Evolutionary conservation across 2,329 filamentous ascomycete genomes (phyloP), one percentile per base, ranked within the genome.

Genomic region (Sclerotinia borealis): DNA sequence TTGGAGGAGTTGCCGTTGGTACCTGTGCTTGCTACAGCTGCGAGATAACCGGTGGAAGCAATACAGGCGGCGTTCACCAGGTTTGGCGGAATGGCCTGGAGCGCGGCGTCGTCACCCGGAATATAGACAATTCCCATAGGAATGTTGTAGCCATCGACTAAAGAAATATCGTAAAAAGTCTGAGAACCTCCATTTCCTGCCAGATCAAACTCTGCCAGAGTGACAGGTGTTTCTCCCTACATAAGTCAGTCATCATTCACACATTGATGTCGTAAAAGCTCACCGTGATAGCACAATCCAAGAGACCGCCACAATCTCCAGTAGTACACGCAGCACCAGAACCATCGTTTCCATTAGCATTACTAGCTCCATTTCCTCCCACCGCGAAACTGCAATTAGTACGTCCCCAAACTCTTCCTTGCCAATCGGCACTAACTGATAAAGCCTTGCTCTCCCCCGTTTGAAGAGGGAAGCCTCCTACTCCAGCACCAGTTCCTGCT

Each of bases 71-170:
- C 85, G 73, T 92, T 93, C 59, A 87, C 90, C 27, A 91, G 80
- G 70, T 92, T 92, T 10, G 89, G 88, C 15, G 90, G 88, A 64
- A 93, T 87, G 61, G 79, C 76, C 58, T 79, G 76, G 10, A 89
- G 81, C 1, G 79, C 81, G 9, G 83, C 81, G 69, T 90, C 87
- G 61, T 82, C 80, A 27, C 86, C 82, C 3, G 84, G 82, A 31
- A 85, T 79, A 68, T 86, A 83, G 61, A 81, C 79, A 72, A 85
- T 84, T 36, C 84, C 87, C 66, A 93, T 73, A 1, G 89, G 89
- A 1, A 93, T 76, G 72, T 93, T 93, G 81, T 93, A 93, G 55
- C 91, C 91, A 72, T 95, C 91, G 27, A 95, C 91, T 3, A 93
- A 80, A 47, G 89, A 92, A 67, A 95, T 90, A 75, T 95, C 91